phyloP scores from a whole-genome alignment of 2,329 filamentous ascomycete species.

The Lachnellula arida region DNA sequence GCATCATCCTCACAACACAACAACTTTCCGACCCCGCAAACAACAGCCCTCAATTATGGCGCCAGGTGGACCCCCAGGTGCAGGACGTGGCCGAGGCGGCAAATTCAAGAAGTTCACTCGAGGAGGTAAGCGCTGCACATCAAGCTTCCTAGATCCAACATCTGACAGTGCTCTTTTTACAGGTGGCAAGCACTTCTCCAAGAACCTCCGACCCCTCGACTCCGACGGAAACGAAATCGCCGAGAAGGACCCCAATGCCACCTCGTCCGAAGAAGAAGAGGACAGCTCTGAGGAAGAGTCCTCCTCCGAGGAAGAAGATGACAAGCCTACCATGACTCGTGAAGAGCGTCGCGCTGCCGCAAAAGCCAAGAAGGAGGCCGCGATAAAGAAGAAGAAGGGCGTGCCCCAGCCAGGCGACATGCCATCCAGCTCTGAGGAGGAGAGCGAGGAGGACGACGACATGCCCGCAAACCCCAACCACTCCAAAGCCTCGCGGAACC shows the following conservation, averaged over 20 bases:
- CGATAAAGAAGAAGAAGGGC: slow-evolving; percentile 70
- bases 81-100: slow-evolving; percentile 67
- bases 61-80: slow-evolving; percentile 41
- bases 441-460: slow-evolving; percentile 51
- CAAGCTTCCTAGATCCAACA: slow-evolving; percentile 2
- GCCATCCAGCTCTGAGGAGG: slow-evolving; percentile 63
- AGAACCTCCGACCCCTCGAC: slow-evolving; percentile 82
- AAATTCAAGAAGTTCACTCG: slow-evolving; percentile 93
- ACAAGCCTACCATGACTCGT: slow-evolving; percentile 61
- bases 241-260: slow-evolving; percentile 61
- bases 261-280: slow-evolving; percentile 46
- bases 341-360: slow-evolving; percentile 84
- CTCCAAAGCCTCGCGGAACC: slow-evolving; percentile 65
- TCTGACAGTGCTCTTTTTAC: slow-evolving; percentile 19
- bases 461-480: slow-evolving; percentile 93
- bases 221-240: slow-evolving; percentile 82
- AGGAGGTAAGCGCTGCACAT: slow-evolving; percentile 62
- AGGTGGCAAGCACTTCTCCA: slow-evolving; percentile 96
- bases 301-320: slow-evolving; percentile 41
- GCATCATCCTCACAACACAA: neutral
- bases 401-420: slow-evolving; percentile 79
- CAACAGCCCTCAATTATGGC: slow-evolving; percentile 37
- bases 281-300: slow-evolving; percentile 48
- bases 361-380: slow-evolving; percentile 87
- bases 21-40: neutral